A percentile compares a stretch with the other conserved stretches of the same genome.
phyloP scores from a whole-genome alignment of 208 protist species.

The Leishmania major region DNA sequence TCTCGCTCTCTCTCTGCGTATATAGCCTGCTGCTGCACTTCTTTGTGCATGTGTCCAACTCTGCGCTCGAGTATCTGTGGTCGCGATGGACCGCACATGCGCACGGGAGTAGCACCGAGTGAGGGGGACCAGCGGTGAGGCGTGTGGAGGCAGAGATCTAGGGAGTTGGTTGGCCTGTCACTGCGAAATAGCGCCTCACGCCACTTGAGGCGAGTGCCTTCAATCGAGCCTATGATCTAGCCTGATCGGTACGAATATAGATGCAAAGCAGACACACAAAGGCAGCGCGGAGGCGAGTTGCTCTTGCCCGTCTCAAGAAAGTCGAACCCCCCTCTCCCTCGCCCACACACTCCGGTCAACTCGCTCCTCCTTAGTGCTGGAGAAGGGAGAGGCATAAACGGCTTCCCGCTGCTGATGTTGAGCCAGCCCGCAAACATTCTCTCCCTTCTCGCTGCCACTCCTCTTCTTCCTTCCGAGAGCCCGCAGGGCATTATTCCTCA shows the following conservation, averaged over 20 bases:
- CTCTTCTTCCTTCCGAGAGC: not conserved
- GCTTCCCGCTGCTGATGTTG: not conserved
- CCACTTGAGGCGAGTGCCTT: not conserved
- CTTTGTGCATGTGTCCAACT: not conserved
- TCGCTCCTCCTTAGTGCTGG: not conserved
- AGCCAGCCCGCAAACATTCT: not conserved
- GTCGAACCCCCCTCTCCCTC: not conserved
- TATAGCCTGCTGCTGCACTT: not conserved
- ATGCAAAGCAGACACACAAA: not conserved
- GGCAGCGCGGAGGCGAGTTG: not conserved
- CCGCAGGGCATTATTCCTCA: not conserved
- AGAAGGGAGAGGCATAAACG: not conserved
- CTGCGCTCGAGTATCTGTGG: not conserved
- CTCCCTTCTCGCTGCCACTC: not conserved
- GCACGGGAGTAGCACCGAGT: not conserved
- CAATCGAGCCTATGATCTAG: too few species aligned
- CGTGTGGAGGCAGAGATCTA: not conserved
- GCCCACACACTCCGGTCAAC: not conserved
- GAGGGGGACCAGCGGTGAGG: not conserved
- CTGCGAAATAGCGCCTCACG: not conserved
- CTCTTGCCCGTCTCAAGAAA: not conserved
- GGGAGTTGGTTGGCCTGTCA: not conserved
- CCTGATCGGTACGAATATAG: not conserved
- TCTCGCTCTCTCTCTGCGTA: not conserved
- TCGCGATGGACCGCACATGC: not conserved